Evolutionary conservation across 495 filamentous ascomycete genomes (phyloP), one percentile per base, ranked within the genome.

Genomic region (Letharia lupina): DNA sequence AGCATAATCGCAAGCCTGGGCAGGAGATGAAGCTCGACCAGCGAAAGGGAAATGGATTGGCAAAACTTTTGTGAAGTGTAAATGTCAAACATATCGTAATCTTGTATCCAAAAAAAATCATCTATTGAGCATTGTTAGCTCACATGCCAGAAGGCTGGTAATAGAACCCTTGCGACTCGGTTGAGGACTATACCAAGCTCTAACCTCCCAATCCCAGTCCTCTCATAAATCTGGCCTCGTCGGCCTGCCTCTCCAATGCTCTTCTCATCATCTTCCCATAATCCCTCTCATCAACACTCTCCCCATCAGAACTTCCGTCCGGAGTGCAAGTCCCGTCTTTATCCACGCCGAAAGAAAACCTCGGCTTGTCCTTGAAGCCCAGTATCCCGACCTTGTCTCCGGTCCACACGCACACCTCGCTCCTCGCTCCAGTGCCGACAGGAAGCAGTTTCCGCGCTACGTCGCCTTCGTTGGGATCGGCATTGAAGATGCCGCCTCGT

Each of bases 331-430:
- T 73, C 64, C 71, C 69, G 18, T 75, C 77, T n/a, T 20, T 47
- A 13, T 86, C 82, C 35, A 73, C 78, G 66, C 66, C 66, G 48
- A 66, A 78, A 76, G 69, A 77, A 67, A 82, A 85, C 69, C 75
- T 81, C 63, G 74, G 78, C 61, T 73, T 67, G 31, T 70, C 79
- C 71, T 65, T 80, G 80, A 15, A 89, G 35, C 81, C 82, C 31
- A 92, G 71, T 42, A 92, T 77, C 23, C 91, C 91, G 61, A 93
- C 78, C 69, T 86, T 86, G 68, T 93, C 90, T 16, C 89, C 91
- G 0, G 89, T 91, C 91, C 91, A 93, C 8, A 93, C 76, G 16
- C 91, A 76, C 60, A 93, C 75, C 69, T 91, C 88, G 70, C 89
- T 84, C 75, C 4, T 79, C 70, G 52, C 77, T 72, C 65, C 79